Evolutionary conservation across 1,284 basidiomycete species (phyloP).

Genomic region (Cutaneotrichosporon spelunceum): DNA sequence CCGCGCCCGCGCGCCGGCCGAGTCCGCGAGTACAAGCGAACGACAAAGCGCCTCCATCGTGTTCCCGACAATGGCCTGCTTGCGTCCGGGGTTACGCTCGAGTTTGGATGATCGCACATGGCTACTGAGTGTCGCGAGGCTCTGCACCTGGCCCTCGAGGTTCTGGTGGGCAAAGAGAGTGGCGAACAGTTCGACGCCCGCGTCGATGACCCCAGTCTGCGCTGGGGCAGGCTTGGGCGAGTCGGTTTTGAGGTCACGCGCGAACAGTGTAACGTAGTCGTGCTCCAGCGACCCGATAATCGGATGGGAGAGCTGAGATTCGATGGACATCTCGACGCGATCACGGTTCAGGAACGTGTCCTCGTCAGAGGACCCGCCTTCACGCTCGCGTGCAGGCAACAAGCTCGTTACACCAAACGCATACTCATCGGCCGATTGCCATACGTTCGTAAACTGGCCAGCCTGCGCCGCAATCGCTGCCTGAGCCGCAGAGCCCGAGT

Average conservation of each 20-base stretch:
- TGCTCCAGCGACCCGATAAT: constrained; percentile 82
- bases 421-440: constrained; percentile 84
- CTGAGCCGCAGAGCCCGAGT: constrained; percentile 75
- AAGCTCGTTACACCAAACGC: constrained; percentile 86
- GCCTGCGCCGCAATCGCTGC: constrained; percentile 86
- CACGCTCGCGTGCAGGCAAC: constrained; percentile 46
- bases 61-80: constrained; percentile 81
- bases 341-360: constrained; percentile 71
- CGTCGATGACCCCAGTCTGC: constrained; percentile 80
- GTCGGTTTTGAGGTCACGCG: constrained; percentile 20
- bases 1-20: constrained; percentile 56
- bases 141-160: constrained; percentile 62
- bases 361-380: constrained; percentile 43
- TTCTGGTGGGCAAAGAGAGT: constrained; percentile 76
- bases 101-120: constrained; percentile 70
- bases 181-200: constrained; percentile 81
- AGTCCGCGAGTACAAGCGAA: constrained; percentile 64
- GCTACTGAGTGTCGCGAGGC: constrained; percentile 63
- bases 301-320: constrained; percentile 70
- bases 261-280: constrained; percentile 73
- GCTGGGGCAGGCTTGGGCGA: constrained; percentile 62
- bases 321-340: constrained; percentile 69
- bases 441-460: constrained; percentile 78
- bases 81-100: constrained; percentile 85
- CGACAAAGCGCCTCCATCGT: constrained; percentile 73